phyloP scores from a whole-genome alignment of 2,329 filamentous ascomycete species.

The Aureobasidium sp. region DNA sequence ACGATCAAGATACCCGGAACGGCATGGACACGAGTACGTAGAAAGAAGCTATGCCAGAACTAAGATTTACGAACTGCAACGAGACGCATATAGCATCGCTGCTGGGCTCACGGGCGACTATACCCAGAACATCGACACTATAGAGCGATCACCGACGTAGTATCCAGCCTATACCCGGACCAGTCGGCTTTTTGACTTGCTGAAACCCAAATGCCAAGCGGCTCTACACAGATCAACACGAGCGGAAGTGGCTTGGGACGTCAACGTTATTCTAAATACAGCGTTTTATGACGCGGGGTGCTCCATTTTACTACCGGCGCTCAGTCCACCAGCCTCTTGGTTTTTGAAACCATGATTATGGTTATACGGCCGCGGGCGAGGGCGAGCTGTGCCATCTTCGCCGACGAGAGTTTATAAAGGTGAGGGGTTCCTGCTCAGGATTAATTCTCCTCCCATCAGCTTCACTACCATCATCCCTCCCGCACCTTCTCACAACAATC shows the following conservation, averaged over 20 bases:
- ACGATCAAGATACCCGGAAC: background rate
- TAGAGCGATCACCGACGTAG: background rate
- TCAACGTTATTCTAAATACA: slow-evolving; percentile 7
- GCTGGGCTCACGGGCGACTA: background rate
- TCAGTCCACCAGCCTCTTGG: background rate
- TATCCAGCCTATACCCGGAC: background rate
- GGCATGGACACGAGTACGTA: slow-evolving; percentile 18
- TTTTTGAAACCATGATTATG: background rate
- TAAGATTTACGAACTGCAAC: background rate
- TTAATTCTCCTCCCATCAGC: background rate
- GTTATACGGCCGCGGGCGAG: slow-evolving; percentile 5
- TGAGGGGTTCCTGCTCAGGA: background rate
- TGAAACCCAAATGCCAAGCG: background rate
- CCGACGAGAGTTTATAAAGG: slow-evolving; percentile 1
- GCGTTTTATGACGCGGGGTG: slow-evolving; percentile 12
- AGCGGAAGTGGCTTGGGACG: slow-evolving; percentile 12
- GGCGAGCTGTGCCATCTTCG: background rate
- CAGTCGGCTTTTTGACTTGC: background rate
- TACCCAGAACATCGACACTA: background rate
- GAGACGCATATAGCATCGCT: background rate
- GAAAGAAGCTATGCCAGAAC: background rate
- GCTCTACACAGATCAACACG: slow-evolving; percentile 11
- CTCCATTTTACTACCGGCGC: background rate
- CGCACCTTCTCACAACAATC: background rate
- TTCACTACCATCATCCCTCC: background rate